Percentiles rank a stretch among this genome's conserved stretches.
phyloP scores from a whole-genome alignment of 2,329 filamentous ascomycete species.

The Lachnellula subtilissima region DNA sequence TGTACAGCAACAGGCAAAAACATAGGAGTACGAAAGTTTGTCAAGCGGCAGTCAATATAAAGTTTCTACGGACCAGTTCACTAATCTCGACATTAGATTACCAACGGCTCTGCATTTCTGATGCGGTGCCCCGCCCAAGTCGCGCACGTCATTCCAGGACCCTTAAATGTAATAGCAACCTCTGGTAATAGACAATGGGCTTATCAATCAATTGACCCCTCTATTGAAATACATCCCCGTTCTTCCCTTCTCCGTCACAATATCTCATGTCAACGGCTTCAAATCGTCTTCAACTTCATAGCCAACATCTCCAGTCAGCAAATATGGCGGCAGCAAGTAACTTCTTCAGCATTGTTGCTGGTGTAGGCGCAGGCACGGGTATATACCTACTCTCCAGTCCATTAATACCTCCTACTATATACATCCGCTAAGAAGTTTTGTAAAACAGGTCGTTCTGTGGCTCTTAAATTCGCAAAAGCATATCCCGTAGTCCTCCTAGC shows the following conservation, averaged over 20 bases:
- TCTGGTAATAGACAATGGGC: background rate
- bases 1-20: too few relatives aligned
- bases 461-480: slow-evolving; percentile 53
- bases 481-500: slow-evolving; percentile 76
- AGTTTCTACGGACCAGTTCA: background rate
- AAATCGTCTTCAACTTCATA: slow-evolving; percentile 9
- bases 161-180: background rate
- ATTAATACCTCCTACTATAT: background rate
- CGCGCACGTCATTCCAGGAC: background rate
- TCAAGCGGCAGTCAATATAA: too few relatives aligned
- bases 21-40: background rate
- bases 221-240: background rate
- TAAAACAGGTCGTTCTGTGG: slow-evolving; percentile 41
- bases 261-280: slow-evolving; percentile 12
- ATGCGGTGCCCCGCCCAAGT: background rate
- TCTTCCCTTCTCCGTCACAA: background rate
- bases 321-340: slow-evolving; percentile 32
- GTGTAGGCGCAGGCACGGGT: slow-evolving; percentile 66
- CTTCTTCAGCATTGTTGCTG: slow-evolving; percentile 65
- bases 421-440: background rate
- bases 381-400: slow-evolving; percentile 24
- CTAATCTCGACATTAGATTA: slow-evolving; percentile 1
- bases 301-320: slow-evolving; percentile 6
- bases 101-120: background rate
- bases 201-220: slow-evolving; percentile 7